Base-by-base conservation (phyloP, 2,329 filamentous ascomycete species). In the Macrophomina pseudophaseolina region DNA sequence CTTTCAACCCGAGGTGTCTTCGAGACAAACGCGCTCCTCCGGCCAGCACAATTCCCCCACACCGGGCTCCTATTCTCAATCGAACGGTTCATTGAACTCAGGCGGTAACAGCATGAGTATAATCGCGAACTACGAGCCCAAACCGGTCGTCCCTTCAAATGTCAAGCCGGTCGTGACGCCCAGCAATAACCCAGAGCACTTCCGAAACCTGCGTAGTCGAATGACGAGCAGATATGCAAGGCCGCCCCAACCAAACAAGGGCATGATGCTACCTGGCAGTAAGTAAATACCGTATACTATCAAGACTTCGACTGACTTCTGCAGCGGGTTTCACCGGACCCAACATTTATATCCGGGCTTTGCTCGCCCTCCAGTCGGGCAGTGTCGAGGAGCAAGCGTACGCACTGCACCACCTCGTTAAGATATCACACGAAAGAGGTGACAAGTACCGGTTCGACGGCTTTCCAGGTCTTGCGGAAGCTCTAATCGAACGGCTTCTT, bases 381-480 rank as follows among this genome's bases (percentile, higher is more conserved):
- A 87, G 97, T 32, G 86, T 86, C 3, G 86, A 89, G 12, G 94
- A 99, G 75, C 91, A 97, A 73, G 89, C 92, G n/a, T 98, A 96
- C 79, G 94, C 93, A 0, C 83, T 98, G 11, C 93, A 97, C 72
- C 94, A 98, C 73, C 82, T 98, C 4, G 93, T 98, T 68, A 97
- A 97, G 76, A 97, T 98, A 33, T 97, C 94, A 0, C 95, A 90
- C 74, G 94, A 98, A 78, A 88, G 94, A 51, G 94, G 94, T 53
- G 95, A 98, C 76, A 97, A 97, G 78, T 97, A 97, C 80, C 91
- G 92, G 68, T 97, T 98, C 71, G 93, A 97, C 72, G 91, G 92
- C 5, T 98, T 97, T 72, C 90, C 92, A 1, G 90, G 92, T 9
- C 85, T 99, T 33, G 92, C 93, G 0, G 95, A 98, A 78, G 91